These are phyloP conservation scores for Hyphopichia fennica DNA, from an alignment of 1,139 yeast genomes.

Conservation along the genomic window DNA sequence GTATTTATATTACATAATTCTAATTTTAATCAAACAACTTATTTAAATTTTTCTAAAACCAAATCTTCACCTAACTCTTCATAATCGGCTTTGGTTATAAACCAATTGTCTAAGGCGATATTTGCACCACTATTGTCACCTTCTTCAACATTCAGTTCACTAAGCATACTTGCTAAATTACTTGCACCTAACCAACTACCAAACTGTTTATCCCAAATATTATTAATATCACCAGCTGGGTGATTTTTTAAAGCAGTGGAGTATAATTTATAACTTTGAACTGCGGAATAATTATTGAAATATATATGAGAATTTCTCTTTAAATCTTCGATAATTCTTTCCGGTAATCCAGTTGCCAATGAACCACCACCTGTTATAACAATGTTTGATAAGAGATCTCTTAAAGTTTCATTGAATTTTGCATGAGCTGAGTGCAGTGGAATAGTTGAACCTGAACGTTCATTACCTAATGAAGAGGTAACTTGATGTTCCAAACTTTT, in stretches of 20 bases:
- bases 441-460: slow-evolving; percentile 17
- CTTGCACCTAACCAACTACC: slow-evolving; percentile 71
- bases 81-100: slow-evolving; percentile 57
- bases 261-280: slow-evolving; percentile 16
- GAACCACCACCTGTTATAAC: slow-evolving; percentile 70
- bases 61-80: slow-evolving; percentile 61
- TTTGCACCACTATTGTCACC: slow-evolving; percentile 39
- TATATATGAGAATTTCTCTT: slow-evolving; percentile 43
- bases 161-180: slow-evolving; percentile 55
- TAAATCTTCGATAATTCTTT: slow-evolving; percentile 60
- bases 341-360: slow-evolving; percentile 58
- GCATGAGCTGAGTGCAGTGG: slow-evolving; percentile 21
- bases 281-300: slow-evolving; percentile 50
- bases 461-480: slow-evolving; percentile 24
- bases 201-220: slow-evolving; percentile 53
- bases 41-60: slow-evolving; percentile 55
- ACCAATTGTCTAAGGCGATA: slow-evolving; percentile 53
- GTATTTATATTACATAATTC: background rate
- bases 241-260: slow-evolving; percentile 23
- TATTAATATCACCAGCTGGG: slow-evolving; percentile 30
- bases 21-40: slow-evolving; percentile 3
- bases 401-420: slow-evolving; percentile 42
- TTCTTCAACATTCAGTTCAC: slow-evolving; percentile 34
- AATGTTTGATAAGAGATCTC: slow-evolving; percentile 52
- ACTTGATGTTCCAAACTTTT: slow-evolving; percentile 29